These are phyloP conservation scores for Fragilariopsis cylindrus DNA, from an alignment of 108 stramenopile species.

Conservation along the genomic window DNA sequence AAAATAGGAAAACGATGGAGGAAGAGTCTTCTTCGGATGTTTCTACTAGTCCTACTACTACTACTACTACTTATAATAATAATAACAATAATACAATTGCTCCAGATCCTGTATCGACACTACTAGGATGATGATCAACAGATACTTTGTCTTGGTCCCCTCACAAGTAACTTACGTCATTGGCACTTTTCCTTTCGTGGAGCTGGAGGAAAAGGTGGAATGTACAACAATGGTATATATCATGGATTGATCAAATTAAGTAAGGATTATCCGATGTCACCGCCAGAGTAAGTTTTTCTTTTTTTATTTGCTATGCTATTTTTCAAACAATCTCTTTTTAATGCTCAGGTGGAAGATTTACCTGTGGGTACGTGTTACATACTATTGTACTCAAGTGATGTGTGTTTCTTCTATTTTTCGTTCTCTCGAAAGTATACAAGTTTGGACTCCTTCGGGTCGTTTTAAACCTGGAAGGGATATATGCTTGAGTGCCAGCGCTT, in stretches of 20 bases:
- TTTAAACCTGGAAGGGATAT: slow-evolving; percentile 72
- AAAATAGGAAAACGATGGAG: slow-evolving; percentile 10
- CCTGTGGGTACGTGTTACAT: no score
- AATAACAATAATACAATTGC: background rate
- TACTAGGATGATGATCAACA: slow-evolving; percentile 23
- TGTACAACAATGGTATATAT: slow-evolving; percentile 80
- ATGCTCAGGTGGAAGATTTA: no score
- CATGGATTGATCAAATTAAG: slow-evolving; percentile 85
- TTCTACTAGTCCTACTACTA: background rate
- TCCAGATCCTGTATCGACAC: slow-evolving; percentile 2
- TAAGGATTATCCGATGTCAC: slow-evolving; percentile 80
- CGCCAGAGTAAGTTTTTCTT: slow-evolving; percentile 37
- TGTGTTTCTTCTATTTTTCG: no score
- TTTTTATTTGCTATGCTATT: no score
- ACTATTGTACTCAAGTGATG: no score
- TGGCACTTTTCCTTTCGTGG: slow-evolving; percentile 92
- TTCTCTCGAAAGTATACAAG: slow-evolving; percentile 49
- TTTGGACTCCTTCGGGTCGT: slow-evolving; percentile 86
- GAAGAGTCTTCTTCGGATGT: background rate
- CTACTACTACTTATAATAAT: background rate
- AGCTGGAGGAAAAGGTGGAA: slow-evolving; percentile 41
- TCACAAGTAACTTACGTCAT: slow-evolving; percentile 62
- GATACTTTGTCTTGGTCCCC: slow-evolving; percentile 66
- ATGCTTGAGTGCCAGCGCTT: slow-evolving; percentile 82
- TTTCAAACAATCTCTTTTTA: no score